Base-by-base conservation (phyloP, 2,329 filamentous ascomycete genomes). In the Trichophyton mentagrophytes region DNA sequence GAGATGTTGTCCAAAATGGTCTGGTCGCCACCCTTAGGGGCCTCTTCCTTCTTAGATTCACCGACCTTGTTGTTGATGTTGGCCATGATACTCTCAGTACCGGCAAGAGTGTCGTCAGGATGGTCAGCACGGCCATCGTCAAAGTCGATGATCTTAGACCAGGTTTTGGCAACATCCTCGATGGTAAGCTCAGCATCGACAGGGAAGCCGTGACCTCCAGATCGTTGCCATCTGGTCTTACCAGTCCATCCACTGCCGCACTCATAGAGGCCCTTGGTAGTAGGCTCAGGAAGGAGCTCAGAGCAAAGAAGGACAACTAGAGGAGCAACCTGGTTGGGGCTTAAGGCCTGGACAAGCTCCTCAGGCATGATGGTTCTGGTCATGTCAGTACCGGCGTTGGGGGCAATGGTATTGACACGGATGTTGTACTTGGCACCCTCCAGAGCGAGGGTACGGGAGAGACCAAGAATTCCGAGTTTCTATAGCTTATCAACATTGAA, bases 361-460 rank as follows among this genome's bases (percentile, higher is more conserved):
- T 96, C 90, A 33, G 93, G 93, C 80, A 99, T 83, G 73, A 99
- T 89, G 58, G 89, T 92, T 67, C 86, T 84, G 61, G 93, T 99
- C 89, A 99, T 93, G 72, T 87, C 85, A 51, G 93, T 99, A 68
- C 93, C 93, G 44, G 93, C 93, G 70, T 97, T 99, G 67, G 93
- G 93, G 25, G 93, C 93, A 70, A 99, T 96, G 62, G 91, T 96
- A 82, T 99, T 99, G 74, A 96, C 89, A 69, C 85, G 90, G 75
- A 99, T 97, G 81, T 96, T 96, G 82, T 99, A 90, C 80, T 97
- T 97, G 71, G 83, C 82, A 69, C 93, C 93, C 78, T 99, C 93
- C 57, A 93, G 82, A 58, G 93, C 93, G 60, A 99, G 83, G 58
- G 93, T 89, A 68, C 90, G 88, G 46, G 91, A 96, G 80, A 99